Conservation (phyloP, 805 yeast genomes). For the Lachancea sp. region DNA sequence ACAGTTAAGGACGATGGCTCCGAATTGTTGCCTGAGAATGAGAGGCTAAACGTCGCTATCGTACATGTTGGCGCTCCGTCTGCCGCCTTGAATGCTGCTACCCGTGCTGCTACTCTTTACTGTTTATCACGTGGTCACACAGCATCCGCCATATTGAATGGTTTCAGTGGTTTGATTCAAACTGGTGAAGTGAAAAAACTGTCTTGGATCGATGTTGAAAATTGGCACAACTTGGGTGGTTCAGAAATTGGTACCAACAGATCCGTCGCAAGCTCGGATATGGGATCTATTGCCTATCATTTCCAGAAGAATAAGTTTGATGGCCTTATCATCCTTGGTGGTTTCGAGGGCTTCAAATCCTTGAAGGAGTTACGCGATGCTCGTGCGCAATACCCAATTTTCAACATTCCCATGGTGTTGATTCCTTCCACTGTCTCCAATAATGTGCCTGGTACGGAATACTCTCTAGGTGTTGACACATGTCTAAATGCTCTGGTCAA, state of each 20-base stretch:
- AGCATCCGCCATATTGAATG: slow-evolving; percentile 87
- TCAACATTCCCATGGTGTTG: slow-evolving; percentile 89
- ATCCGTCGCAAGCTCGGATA: slow-evolving; percentile 71
- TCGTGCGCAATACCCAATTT: slow-evolving; percentile 74
- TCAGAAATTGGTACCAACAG: slow-evolving; percentile 97
- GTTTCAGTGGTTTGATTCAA: slow-evolving; percentile 84
- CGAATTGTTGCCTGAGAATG: slow-evolving; percentile 49
- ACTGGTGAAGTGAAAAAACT: slow-evolving; percentile 77
- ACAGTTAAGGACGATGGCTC: slow-evolving; percentile 62
- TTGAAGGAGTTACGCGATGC: slow-evolving; percentile 76
- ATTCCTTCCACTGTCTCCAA: slow-evolving; percentile 95
- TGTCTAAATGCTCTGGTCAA: slow-evolving; percentile 86
- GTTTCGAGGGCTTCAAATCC: slow-evolving; percentile 92
- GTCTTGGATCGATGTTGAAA: slow-evolving; percentile 79
- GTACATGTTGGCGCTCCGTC: slow-evolving; percentile 96
- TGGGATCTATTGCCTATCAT: slow-evolving; percentile 88
- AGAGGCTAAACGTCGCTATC: slow-evolving; percentile 72
- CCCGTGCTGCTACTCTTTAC: slow-evolving; percentile 83
- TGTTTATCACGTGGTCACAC: slow-evolving; percentile 86
- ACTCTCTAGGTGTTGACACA: slow-evolving; percentile 91
- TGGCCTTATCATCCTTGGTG: slow-evolving; percentile 89
- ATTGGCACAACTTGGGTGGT: slow-evolving; percentile 88
- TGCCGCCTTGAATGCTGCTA: slow-evolving; percentile 90
- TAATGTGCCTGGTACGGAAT: slow-evolving; percentile 98
- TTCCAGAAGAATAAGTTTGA: slow-evolving; percentile 84